Evolutionary conservation across 1,284 basidiomycete genomes (phyloP), one percentile per base, ranked within the genome.

Genomic region (Papiliotrema fonsecae): DNA sequence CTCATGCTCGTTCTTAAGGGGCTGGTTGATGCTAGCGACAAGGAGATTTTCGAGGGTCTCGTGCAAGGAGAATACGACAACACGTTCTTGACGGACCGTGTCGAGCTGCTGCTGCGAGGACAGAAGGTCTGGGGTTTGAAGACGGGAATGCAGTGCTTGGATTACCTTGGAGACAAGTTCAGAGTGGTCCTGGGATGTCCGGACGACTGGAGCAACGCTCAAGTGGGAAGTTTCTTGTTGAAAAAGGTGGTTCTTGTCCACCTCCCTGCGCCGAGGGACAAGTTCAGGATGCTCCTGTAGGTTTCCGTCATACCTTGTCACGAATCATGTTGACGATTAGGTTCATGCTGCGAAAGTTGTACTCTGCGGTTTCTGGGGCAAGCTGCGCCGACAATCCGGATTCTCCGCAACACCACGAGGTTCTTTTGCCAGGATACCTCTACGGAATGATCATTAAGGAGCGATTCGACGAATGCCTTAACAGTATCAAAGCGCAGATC

Each of bases 401-500:
- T 78, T 98, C 94, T 16, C 92, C 93, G 47, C 94, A 98, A 72
- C 90, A 97, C 68, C 96, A 99, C 72, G 96, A 99, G 69, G 91
- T 97, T 39, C 81, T 99, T 14, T 83, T 98, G 34, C 94, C 96
- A 1, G 96, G 96, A 28, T 85, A 81, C 60, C 75, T 99, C 25
- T 97, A 97, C 70, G 87, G 85, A 45, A 96, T 96, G 86, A 97
- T 98, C 67, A 87, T 99, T 77, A 97, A 97, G 75, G 96, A 99
- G 74, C 84, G 90, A 55, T 79, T 98, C 53, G 94, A 97, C 62
- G 96, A 97, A 72, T 85, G 84, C 18, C 75, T 97, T 45, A 85
- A 82, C 60, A 81, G 81, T 54, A 82, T 97, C 62, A 82, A 86
- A 43, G 76, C 75, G 47, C 86, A 82, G 60, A 86, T 97, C 56